phyloP scores from a whole-genome alignment of 2,329 filamentous ascomycete species.

The Aphanocladium album region DNA sequence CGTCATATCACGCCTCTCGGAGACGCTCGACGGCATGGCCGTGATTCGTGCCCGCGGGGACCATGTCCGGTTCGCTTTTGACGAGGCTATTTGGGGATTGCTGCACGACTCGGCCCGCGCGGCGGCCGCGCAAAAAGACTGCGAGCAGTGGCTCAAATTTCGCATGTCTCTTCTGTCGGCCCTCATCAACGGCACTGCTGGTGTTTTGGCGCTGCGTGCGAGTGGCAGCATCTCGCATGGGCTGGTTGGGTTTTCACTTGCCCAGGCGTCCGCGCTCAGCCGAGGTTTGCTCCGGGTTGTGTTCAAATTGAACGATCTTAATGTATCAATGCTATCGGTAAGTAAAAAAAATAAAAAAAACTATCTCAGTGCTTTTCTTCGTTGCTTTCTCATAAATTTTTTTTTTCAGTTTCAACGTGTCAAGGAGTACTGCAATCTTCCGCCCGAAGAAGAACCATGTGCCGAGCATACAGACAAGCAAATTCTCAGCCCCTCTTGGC shows the following conservation, averaged over 20 bases:
- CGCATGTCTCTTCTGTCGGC: conserved; percentile 41
- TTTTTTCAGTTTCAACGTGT: conserved; percentile 30
- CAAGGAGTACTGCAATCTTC: conserved; percentile 30
- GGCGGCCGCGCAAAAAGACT: conserved; percentile 38
- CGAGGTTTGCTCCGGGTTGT: conserved; percentile 40
- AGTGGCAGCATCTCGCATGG: conserved; percentile 35
- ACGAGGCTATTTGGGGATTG: conserved; percentile 34
- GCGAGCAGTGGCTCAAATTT: conserved; percentile 44
- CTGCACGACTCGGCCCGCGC: conserved; percentile 34
- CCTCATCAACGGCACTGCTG: conserved; percentile 37
- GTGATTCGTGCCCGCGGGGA: conserved; percentile 39
- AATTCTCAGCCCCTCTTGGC: conserved; percentile 29
- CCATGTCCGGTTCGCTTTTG: conserved; percentile 36
- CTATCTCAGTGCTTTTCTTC: too few relatives aligned
- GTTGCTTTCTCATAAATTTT: too few relatives aligned
- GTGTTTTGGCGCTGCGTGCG: conserved; percentile 37
- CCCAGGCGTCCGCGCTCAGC: conserved; percentile 40
- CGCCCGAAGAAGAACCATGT: conserved; percentile 28
- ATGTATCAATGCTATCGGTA: conserved; percentile 30
- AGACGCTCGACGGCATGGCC: conserved; percentile 35
- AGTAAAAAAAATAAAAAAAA: too few relatives aligned
- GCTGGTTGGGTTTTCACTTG: conserved; percentile 44
- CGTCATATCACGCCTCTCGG: conserved; percentile 42
- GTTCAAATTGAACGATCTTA: conserved; percentile 35
- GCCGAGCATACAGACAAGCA: conserved; percentile 18